Percentiles rank a stretch among this genome's conserved stretches.
These are phyloP conservation scores for Drosera capensis DNA, from an alignment of 148 eudicot genomes.

Conservation along the genomic window DNA sequence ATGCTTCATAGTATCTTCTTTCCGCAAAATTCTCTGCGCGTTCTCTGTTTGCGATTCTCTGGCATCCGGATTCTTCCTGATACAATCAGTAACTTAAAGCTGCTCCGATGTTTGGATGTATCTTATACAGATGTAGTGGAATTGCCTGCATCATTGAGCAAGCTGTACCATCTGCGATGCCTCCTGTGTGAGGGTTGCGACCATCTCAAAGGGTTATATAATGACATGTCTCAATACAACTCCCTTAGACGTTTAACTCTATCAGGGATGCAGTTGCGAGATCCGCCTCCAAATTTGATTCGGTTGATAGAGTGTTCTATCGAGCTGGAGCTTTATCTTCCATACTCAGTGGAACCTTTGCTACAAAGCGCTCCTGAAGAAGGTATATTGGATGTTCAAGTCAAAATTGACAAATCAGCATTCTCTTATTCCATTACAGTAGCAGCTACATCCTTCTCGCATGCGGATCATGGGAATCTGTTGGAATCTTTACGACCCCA, in stretches of 20 bases:
- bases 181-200: slow-evolving; percentile 1
- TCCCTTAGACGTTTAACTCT: background rate
- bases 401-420: background rate
- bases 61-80: background rate
- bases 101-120: slow-evolving; percentile 8
- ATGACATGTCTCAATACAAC: background rate
- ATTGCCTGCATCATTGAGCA: slow-evolving; percentile 5
- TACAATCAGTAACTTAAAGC: slow-evolving; percentile 5
- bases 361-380: background rate
- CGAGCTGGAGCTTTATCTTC: no score
- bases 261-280: no score
- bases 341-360: background rate
- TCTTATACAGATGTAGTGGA: background rate
- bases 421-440: background rate
- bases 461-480: slow-evolving; percentile 4
- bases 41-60: slow-evolving; percentile 4
- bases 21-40: background rate
- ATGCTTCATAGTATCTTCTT: background rate
- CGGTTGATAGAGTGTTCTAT: no score
- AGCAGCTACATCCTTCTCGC: background rate
- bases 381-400: background rate
- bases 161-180: slow-evolving; percentile 8
- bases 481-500: slow-evolving; percentile 5
- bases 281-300: no score
- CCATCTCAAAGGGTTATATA: background rate